These are phyloP conservation scores for Madurella fahalii DNA, from an alignment of 2,329 filamentous ascomycete genomes.

Conservation along the genomic window DNA sequence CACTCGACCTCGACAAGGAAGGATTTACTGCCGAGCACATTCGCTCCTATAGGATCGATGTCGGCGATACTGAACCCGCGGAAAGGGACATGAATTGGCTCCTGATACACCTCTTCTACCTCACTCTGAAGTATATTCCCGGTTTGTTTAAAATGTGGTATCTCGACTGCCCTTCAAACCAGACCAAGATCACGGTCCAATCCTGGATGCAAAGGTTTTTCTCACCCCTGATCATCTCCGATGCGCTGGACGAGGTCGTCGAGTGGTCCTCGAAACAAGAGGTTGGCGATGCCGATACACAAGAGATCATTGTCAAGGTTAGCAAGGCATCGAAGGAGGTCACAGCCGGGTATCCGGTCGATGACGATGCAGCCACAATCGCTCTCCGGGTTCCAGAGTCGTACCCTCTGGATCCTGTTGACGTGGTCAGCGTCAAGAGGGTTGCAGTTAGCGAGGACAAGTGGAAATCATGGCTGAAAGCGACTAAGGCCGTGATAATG, in stretches of 20 bases:
- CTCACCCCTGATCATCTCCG: constrained; percentile 63
- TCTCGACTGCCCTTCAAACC: constrained; percentile 72
- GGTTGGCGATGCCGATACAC: constrained; percentile 46
- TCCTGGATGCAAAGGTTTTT: constrained; percentile 83
- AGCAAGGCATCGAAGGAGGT: constrained; percentile 70
- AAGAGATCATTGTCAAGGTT: constrained; percentile 64
- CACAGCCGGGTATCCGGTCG: constrained; percentile 78
- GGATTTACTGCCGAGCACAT: constrained; percentile 57
- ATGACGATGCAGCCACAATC: constrained; percentile 80
- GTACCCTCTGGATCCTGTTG: constrained; percentile 77
- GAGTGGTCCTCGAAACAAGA: constrained; percentile 59
- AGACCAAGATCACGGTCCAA: constrained; percentile 76
- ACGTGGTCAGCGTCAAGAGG: constrained; percentile 71
- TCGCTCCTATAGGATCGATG: constrained; percentile 47
- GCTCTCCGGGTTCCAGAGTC: constrained; percentile 73
- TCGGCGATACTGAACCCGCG: constrained; percentile 54
- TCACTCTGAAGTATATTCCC: constrained; percentile 71
- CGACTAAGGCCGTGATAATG: constrained; percentile 86
- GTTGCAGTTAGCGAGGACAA: constrained; percentile 87
- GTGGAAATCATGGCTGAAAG: constrained; percentile 87
- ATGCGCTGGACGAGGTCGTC: constrained; percentile 64
- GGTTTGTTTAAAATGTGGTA: constrained; percentile 81
- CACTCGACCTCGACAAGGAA: constrained; percentile 68
- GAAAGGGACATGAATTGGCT: constrained; percentile 79
- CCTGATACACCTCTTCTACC: constrained; percentile 80